Conservation (phyloP, 177 flowering plant species). For the Telopea speciosissima region DNA sequence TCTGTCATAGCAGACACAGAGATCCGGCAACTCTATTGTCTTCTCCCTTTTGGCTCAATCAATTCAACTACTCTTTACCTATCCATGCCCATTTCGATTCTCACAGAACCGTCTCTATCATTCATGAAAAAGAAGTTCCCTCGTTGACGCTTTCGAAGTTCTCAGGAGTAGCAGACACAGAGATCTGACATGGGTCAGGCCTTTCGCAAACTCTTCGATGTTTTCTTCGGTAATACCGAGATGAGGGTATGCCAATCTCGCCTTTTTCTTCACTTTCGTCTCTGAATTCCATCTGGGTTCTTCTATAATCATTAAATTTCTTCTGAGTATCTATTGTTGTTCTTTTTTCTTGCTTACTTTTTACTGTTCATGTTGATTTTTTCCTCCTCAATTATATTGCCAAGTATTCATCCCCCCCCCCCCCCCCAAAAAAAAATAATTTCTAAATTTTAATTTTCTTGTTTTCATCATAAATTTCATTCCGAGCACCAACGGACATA, state of each 20-base stretch:
- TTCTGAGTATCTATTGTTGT: no score
- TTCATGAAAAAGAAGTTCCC: not conserved
- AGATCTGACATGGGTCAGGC: constrained; percentile 59
- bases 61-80: not conserved
- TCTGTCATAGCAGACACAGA: no score
- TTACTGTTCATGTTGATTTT: not conserved
- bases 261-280: not conserved
- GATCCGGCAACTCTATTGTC: no score
- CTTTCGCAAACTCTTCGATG: constrained; percentile 73
- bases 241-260: constrained; percentile 49
- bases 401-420: no score
- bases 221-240: constrained; percentile 77
- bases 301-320: not conserved
- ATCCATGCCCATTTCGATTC: not conserved
- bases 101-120: not conserved
- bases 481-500: no score
- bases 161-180: not conserved
- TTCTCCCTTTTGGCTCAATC: not conserved
- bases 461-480: no score
- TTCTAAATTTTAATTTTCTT: no score
- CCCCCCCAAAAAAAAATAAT: no score
- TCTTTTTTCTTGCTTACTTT: not conserved
- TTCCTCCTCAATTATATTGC: not conserved
- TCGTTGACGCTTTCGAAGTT: not conserved
- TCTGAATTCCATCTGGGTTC: not conserved